Conservation (phyloP, 768 basidiomycete species). For the Psilocybe sp. region DNA sequence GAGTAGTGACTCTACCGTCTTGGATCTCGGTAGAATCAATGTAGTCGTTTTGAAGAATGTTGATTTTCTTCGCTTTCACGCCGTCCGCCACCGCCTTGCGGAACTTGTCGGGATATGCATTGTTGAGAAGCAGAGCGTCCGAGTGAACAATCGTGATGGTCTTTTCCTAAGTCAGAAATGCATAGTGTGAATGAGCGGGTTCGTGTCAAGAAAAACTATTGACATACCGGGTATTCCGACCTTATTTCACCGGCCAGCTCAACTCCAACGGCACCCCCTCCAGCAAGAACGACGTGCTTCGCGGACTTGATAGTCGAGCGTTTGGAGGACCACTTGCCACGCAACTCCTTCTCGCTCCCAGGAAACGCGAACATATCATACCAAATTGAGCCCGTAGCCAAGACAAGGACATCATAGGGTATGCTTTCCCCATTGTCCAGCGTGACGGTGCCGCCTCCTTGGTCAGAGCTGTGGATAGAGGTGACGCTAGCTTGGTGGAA, state of each 20-base stretch:
- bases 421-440: slow-evolving; percentile 48
- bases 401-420: slow-evolving; percentile 51
- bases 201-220: slow-evolving; percentile 15
- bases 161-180: slow-evolving; percentile 29
- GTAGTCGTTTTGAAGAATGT: slow-evolving; percentile 50
- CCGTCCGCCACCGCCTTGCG: slow-evolving; percentile 44
- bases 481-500: too few species aligned
- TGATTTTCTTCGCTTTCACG: slow-evolving; percentile 40
- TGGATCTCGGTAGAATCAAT: slow-evolving; percentile 33
- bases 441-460: slow-evolving; percentile 41
- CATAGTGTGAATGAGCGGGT: background rate
- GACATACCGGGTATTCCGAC: slow-evolving; percentile 35
- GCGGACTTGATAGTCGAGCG: slow-evolving; percentile 28
- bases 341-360: slow-evolving; percentile 10
- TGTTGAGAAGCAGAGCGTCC: slow-evolving; percentile 45
- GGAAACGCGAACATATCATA: slow-evolving; percentile 46
- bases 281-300: slow-evolving; percentile 43
- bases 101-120: slow-evolving; percentile 50
- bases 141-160: slow-evolving; percentile 61
- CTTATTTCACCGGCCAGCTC: slow-evolving; percentile 45
- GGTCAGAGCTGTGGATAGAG: too few species aligned
- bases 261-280: slow-evolving; percentile 53
- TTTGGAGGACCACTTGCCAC: slow-evolving; percentile 16
- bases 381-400: slow-evolving; percentile 59
- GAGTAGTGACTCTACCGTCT: slow-evolving; percentile 15